Percentiles rank a stretch among this genome's conserved stretches.
These are phyloP conservation scores for Fusarium mangiferae DNA, from an alignment of 2,329 filamentous ascomycete genomes.

Conservation along the genomic window DNA sequence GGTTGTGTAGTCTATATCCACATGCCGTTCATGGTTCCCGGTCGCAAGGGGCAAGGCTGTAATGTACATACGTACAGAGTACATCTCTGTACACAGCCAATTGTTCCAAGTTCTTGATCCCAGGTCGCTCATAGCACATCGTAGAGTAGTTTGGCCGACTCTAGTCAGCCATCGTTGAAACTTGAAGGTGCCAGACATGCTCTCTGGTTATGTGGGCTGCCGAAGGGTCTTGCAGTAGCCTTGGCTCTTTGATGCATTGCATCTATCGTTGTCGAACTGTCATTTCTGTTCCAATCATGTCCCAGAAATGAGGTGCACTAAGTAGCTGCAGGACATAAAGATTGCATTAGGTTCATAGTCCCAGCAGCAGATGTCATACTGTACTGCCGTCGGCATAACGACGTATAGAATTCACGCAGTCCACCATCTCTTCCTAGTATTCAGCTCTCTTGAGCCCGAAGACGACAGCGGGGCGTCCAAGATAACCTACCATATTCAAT, in stretches of 20 bases:
- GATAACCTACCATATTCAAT: slow-evolving; percentile 3
- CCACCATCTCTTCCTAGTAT: not conserved
- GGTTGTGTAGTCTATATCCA: slow-evolving; percentile 25
- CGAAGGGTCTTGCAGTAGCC: not conserved
- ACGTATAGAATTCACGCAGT: slow-evolving; percentile 1
- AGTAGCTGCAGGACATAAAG: slow-evolving; percentile 37
- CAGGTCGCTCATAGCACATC: not conserved
- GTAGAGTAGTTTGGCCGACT: not conserved
- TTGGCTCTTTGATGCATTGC: not conserved
- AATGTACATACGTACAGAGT: not conserved
- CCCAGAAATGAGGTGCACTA: slow-evolving; percentile 5
- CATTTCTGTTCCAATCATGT: not conserved
- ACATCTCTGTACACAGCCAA: not conserved
- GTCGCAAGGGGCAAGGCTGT: slow-evolving; percentile 1
- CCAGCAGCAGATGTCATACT: not conserved
- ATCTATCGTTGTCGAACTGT: not conserved
- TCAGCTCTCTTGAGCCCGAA: slow-evolving; percentile 9
- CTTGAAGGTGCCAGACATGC: not conserved
- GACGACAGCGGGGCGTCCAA: slow-evolving; percentile 9
- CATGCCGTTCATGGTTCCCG: slow-evolving; percentile 31
- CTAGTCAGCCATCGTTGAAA: not conserved
- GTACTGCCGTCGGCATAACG: not conserved
- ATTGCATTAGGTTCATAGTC: slow-evolving; percentile 33
- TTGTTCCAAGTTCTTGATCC: not conserved
- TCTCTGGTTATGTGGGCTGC: slow-evolving; percentile 10